Base-by-base conservation (phyloP, 2,329 filamentous ascomycete genomes). In the Aureobasidium sp. region DNA sequence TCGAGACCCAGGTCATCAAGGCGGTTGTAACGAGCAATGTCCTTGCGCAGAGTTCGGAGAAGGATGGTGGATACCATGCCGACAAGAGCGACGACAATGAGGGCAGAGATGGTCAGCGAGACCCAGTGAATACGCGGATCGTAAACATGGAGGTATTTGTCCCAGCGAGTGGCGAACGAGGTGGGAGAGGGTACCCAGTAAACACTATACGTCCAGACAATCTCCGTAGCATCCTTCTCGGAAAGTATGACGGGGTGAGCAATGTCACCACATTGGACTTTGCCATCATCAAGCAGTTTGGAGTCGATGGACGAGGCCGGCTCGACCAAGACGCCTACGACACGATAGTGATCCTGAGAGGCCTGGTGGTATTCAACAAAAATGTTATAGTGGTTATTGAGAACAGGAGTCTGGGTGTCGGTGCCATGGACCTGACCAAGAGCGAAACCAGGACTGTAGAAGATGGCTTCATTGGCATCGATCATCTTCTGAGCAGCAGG, bases 71-170 rank as follows among this genome's bases (percentile, higher is more conserved):
- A 88, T 66, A 99, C 94, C 69, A 94, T 96, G 50, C 91, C 84
- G 39, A 93, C 87, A 44, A 97, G 81, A 76, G 97, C 94, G 53
- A 96, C 83, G 56, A 99, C 92, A 65, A 99, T 96, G 48, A 97
- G 87, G 55, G 94, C 90, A 39, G 92, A 97, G 76, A 96, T 96
- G 77, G 97, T 89, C 55, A 99, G 85, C 64, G 92, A 97, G 79
- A 97, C 96, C 94, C 94, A 99, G 75, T 99, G 94, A 69, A 99
- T 97, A 80, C 94, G 95, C 58, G 94, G 92, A 74, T 97, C 92
- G 72, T 92, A 95, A 34, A 99, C 93, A 71, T 97, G 93, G 39
- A 99, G 82, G 73, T 97, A 97, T 77, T 96, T 97, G 80, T 99
- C 94, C 94, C 94, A 99, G 66, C 94, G 85, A 13, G 94, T 99